phyloP scores from a whole-genome alignment of 331 rosid species.

The Phaseolus coccineus region DNA sequence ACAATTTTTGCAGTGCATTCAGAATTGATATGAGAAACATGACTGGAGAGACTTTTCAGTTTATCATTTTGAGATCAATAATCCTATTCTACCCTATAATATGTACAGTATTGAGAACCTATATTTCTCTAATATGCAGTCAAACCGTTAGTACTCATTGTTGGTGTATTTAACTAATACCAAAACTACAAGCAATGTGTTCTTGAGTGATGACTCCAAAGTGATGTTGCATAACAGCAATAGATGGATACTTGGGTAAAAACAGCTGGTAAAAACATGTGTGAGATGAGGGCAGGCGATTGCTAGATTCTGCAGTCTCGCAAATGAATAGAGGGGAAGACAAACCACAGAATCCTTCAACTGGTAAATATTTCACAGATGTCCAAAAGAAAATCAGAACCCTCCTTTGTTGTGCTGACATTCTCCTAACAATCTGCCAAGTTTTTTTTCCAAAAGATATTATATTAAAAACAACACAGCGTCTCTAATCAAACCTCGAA shows the following conservation, averaged over 20 bases:
- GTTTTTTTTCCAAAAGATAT: constrained; percentile 22
- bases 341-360: constrained; percentile 82
- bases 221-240: constrained; percentile 60
- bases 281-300: constrained; percentile 79
- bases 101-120: constrained; percentile 55
- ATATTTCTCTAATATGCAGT: constrained; percentile 58
- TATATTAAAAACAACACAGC: constrained; percentile 12
- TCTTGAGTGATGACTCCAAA: constrained; percentile 77
- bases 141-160: constrained; percentile 47
- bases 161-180: constrained; percentile 64
- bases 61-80: constrained; percentile 39
- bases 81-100: constrained; percentile 43
- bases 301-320: constrained; percentile 54
- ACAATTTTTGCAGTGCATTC: constrained; percentile 52
- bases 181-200: constrained; percentile 85
- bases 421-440: constrained; percentile 68
- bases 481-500: constrained; percentile 5
- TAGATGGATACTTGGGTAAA: constrained; percentile 76
- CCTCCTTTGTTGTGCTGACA: constrained; percentile 76
- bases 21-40: constrained; percentile 43
- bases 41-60: constrained; percentile 44
- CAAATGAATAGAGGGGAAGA: constrained; percentile 67
- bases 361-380: constrained; percentile 81
- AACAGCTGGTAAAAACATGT: constrained; percentile 77
- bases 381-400: constrained; percentile 91